Percentiles rank a stretch among this genome's conserved stretches.
These are phyloP conservation scores for Trapa bicornis DNA, from an alignment of 345 rosid genomes.

Conservation along the genomic window DNA sequence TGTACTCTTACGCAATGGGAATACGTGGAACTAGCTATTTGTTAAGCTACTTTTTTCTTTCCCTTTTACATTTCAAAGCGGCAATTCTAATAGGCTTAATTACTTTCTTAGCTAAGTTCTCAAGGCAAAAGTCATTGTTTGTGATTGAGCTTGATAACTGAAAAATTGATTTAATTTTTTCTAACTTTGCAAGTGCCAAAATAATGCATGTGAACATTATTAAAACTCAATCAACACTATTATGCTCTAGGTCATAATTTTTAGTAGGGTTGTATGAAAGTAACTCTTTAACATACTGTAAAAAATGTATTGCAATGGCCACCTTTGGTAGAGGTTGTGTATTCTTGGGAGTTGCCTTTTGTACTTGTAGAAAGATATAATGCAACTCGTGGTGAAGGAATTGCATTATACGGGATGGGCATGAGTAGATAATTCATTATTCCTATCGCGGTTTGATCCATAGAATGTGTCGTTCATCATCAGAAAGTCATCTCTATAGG, in stretches of 20 bases:
- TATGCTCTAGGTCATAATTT: not conserved
- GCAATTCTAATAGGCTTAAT: not conserved
- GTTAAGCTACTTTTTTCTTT: not conserved
- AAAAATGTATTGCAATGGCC: conserved; percentile 63
- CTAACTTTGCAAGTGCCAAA: not conserved
- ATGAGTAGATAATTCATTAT: conserved; percentile 77
- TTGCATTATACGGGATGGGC: conserved; percentile 98
- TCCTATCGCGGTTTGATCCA: conserved; percentile 81
- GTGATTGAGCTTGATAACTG: not conserved
- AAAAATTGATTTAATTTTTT: not conserved
- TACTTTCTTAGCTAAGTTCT: not conserved
- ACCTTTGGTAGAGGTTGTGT: conserved; percentile 64
- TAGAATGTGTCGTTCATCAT: too few relatives aligned
- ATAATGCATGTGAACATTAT: not conserved
- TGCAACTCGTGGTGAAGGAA: conserved; percentile 93
- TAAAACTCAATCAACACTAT: not conserved
- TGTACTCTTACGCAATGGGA: not conserved
- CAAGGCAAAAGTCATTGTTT: not conserved
- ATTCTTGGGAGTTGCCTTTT: conserved; percentile 76
- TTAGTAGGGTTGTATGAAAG: not conserved
- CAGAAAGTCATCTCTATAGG: too few relatives aligned
- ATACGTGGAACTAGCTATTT: not conserved
- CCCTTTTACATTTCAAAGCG: not conserved
- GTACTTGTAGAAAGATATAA: conserved; percentile 80
- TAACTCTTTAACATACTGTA: not conserved